Conservation (phyloP, 371 early-diverging fungal species). For the Choanephora cucurbitarum region DNA sequence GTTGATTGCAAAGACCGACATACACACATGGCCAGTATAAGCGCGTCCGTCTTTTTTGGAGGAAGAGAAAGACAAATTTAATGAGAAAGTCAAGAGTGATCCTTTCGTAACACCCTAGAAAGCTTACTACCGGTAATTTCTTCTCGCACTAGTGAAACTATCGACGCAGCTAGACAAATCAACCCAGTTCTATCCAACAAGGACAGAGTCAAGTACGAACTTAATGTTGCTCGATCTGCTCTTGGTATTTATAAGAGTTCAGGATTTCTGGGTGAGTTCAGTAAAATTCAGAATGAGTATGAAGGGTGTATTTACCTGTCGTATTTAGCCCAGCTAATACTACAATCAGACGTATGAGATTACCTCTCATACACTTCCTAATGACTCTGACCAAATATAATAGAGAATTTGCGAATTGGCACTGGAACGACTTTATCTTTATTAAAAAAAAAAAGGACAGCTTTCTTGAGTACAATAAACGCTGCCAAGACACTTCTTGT, state of each 20-base stretch:
- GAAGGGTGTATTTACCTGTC: not conserved
- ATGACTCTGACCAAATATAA: too few relatives aligned
- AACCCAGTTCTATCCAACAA: not conserved
- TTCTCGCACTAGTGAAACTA: not conserved
- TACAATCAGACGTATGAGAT: too few relatives aligned
- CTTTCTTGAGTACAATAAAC: too few relatives aligned
- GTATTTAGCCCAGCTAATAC: too few relatives aligned
- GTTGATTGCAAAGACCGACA: too few relatives aligned
- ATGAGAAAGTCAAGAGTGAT: not conserved
- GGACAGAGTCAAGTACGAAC: not conserved
- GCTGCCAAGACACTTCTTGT: too few relatives aligned
- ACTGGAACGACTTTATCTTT: too few relatives aligned
- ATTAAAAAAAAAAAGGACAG: too few relatives aligned
- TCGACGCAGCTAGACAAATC: not conserved
- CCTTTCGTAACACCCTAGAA: not conserved
- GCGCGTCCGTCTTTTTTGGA: not conserved
- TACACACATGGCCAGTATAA: not conserved
- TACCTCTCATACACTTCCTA: too few relatives aligned
- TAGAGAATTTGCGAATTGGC: too few relatives aligned
- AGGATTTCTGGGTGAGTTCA: not conserved
- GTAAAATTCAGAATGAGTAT: not conserved
- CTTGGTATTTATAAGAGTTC: not conserved
- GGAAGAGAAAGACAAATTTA: not conserved
- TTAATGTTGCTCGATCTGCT: not conserved
- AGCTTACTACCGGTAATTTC: not conserved